Conservation (phyloP, 768 basidiomycete genomes). For the Scleroderma bovista region DNA sequence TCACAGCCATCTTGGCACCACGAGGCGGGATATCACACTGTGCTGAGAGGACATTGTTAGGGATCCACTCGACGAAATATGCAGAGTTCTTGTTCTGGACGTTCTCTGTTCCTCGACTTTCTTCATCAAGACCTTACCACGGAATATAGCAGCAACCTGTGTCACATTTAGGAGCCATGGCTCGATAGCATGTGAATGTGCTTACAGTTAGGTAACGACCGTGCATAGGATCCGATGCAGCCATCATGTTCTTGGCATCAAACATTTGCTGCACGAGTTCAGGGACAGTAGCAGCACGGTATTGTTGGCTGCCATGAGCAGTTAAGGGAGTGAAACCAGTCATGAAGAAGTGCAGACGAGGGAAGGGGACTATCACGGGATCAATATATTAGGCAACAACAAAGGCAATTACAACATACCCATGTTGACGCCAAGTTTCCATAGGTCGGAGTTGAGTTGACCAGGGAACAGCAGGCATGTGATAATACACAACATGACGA, state of each 20-base stretch:
- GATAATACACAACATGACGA: slow-evolving; percentile 99
- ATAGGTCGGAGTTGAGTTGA: too few relatives aligned
- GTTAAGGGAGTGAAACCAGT: slow-evolving; percentile 94
- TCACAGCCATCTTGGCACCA: too few relatives aligned
- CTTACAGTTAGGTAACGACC: slow-evolving; percentile 94
- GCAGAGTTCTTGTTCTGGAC: slow-evolving; percentile 97
- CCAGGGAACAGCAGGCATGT: too few relatives aligned
- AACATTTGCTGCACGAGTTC: too few relatives aligned
- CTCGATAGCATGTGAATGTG: slow-evolving; percentile 35
- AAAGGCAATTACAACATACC: slow-evolving; percentile 48
- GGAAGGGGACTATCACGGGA: slow-evolving; percentile 74
- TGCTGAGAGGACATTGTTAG: too few relatives aligned
- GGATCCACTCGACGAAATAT: slow-evolving; percentile 99
- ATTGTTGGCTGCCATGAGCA: too few relatives aligned
- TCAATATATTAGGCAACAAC: background rate
- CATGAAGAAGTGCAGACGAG: slow-evolving; percentile 99
- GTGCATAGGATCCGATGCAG: slow-evolving; percentile 92
- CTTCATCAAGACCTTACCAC: slow-evolving; percentile 98
- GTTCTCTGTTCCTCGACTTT: slow-evolving; percentile 97
- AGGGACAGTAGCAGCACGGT: too few relatives aligned
- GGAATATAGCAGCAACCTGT: too few relatives aligned
- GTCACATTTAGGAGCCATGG: slow-evolving; percentile 89
- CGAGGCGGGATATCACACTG: too few relatives aligned
- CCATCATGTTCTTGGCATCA: slow-evolving; percentile 99
- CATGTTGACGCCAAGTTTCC: too few relatives aligned